phyloP scores from a whole-genome alignment of 106 monocot genomes.

The Triglochin maritima region DNA sequence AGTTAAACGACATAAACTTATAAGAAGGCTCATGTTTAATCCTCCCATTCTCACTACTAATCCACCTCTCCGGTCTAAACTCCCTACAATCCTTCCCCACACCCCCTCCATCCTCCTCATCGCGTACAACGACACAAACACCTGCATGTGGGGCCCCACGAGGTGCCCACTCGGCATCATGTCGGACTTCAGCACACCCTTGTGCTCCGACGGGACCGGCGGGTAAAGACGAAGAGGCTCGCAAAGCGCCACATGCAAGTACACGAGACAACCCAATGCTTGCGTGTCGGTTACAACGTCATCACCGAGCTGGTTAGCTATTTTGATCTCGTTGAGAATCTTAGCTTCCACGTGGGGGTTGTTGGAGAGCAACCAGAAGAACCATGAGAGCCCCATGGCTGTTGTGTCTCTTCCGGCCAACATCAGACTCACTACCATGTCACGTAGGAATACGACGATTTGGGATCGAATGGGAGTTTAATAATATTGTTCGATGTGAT shows the following conservation, averaged over 20 bases:
- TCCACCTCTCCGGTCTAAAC: slow-evolving; percentile 73
- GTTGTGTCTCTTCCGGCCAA: slow-evolving; percentile 13
- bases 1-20: slow-evolving; percentile 47
- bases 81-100: slow-evolving; percentile 66
- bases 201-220: slow-evolving; percentile 15
- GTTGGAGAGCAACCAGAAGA: slow-evolving; percentile 12
- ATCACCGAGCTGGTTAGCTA: not conserved
- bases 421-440: slow-evolving; percentile 6
- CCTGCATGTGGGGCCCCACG: slow-evolving; percentile 6
- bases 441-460: slow-evolving; percentile 7
- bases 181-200: not conserved
- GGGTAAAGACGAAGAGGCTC: slow-evolving; percentile 15
- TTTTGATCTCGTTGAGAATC: slow-evolving; percentile 14
- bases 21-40: slow-evolving; percentile 40
- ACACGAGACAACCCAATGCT: not conserved
- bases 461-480: not conserved
- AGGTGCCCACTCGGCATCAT: slow-evolving; percentile 9
- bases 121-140: slow-evolving; percentile 2
- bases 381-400: slow-evolving; percentile 9
- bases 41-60: slow-evolving; percentile 23
- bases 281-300: not conserved
- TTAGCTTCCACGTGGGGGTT: slow-evolving; percentile 11
- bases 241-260: slow-evolving; percentile 9
- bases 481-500: not conserved
- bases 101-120: slow-evolving; percentile 69